A percentile compares a stretch with the other conserved stretches of the same genome.
Conservation (phyloP, 1,284 basidiomycete genomes). For the Cryptococcus sp. region DNA sequence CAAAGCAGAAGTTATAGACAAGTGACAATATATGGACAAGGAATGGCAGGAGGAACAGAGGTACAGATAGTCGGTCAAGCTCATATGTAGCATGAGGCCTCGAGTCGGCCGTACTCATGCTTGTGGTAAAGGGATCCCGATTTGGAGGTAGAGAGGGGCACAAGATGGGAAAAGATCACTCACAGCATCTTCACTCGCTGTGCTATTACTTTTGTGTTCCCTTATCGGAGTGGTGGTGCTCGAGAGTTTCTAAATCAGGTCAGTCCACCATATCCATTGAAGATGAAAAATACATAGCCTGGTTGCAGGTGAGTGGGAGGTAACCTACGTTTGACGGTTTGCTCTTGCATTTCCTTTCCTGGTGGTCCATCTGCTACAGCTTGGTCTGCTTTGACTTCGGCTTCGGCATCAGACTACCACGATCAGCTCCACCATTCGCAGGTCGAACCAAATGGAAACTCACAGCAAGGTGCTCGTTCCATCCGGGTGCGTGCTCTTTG, state of each 20-base stretch:
- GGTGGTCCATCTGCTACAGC: constrained; percentile 25
- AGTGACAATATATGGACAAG: too few relatives aligned
- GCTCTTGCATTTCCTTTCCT: constrained; percentile 33
- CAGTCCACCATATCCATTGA: too few relatives aligned
- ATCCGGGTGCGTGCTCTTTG: constrained; percentile 39
- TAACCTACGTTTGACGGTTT: constrained; percentile 33
- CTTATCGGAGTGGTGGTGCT: constrained; percentile 24
- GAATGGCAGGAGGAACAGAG: too few relatives aligned
- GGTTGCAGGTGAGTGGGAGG: background rate
- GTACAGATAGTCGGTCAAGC: background rate
- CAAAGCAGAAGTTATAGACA: too few relatives aligned
- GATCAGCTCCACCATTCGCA: background rate
- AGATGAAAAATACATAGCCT: too few relatives aligned
- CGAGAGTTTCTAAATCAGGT: constrained; percentile 20
- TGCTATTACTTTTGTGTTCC: constrained; percentile 8
- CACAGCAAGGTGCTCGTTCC: constrained; percentile 44
- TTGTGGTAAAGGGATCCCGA: too few relatives aligned
- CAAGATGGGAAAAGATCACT: background rate
- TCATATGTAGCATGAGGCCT: background rate
- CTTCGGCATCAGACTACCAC: constrained; percentile 37
- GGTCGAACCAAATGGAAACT: constrained; percentile 7
- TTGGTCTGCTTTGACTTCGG: constrained; percentile 39
- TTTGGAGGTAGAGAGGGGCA: too few relatives aligned
- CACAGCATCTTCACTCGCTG: constrained; percentile 23
- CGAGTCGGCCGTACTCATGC: too few relatives aligned